Evolutionary conservation across 208 protist species (phyloP).

Genomic region (Phytomonas francai): DNA sequence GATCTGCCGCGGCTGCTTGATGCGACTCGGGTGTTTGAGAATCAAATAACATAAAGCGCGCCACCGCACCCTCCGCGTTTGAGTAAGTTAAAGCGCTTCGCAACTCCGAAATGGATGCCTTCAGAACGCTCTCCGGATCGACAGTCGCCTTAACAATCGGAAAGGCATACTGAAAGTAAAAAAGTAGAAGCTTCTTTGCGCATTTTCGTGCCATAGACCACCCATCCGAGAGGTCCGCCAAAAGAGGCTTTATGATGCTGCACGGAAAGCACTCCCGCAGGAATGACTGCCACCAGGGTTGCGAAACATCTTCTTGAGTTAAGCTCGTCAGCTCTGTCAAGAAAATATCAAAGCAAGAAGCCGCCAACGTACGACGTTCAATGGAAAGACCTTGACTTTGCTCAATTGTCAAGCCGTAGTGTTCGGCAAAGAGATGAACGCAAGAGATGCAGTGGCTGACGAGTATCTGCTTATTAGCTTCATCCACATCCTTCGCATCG

Average conservation of each 20-base stretch:
- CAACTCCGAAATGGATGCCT: conserved; percentile 22
- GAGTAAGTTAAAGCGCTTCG: conserved; percentile 40
- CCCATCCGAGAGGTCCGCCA: conserved; percentile 60
- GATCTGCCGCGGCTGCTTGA: neutral
- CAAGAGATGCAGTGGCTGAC: conserved; percentile 18
- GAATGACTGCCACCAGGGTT: neutral
- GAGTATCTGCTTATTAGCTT: conserved; percentile 17
- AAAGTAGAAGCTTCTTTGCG: conserved; percentile 37
- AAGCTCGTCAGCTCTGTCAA: conserved; percentile 4
- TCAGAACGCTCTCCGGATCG: neutral
- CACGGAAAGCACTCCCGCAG: conserved; percentile 22
- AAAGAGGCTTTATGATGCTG: conserved; percentile 43
- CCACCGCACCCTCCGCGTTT: conserved; percentile 60
- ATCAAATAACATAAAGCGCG: conserved; percentile 37
- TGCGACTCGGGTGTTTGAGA: conserved; percentile 11
- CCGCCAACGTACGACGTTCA: conserved; percentile 25
- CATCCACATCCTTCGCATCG: neutral
- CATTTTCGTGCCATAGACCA: conserved; percentile 52
- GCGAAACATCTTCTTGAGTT: neutral
- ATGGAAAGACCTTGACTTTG: conserved; percentile 21
- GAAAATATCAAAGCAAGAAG: conserved; percentile 16
- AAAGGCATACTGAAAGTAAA: conserved; percentile 35
- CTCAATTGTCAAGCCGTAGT: conserved; percentile 20
- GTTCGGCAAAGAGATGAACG: conserved; percentile 13
- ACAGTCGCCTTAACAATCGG: conserved; percentile 19